These are phyloP conservation scores for Melampsora occidentalis DNA, from an alignment of 1,284 basidiomycete genomes.

Conservation along the genomic window DNA sequence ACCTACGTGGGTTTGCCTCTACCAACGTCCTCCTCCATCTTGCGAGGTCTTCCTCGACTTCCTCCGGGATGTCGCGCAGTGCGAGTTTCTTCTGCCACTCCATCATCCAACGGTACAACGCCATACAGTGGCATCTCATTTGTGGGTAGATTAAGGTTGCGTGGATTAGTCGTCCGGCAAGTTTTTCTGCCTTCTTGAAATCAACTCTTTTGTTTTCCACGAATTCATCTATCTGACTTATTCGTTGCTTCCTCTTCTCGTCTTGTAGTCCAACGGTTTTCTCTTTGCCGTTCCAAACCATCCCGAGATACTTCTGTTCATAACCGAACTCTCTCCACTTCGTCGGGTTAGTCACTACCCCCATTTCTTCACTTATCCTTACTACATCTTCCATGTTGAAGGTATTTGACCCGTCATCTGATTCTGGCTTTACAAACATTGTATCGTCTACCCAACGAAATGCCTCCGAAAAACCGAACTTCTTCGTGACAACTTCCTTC, in stretches of 20 bases:
- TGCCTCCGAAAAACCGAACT: not conserved
- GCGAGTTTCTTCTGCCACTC: not conserved
- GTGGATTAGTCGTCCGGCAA: not conserved
- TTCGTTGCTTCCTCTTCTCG: not conserved
- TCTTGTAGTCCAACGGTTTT: not conserved
- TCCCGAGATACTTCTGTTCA: too few relatives aligned
- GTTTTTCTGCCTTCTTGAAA: not conserved
- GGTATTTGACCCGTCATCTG: too few relatives aligned
- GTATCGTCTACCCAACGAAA: slow-evolving; percentile 22
- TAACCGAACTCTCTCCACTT: not conserved
- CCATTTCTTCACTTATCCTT: not conserved
- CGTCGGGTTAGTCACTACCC: not conserved
- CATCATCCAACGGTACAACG: not conserved
- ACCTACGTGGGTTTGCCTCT: too few relatives aligned
- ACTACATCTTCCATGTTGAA: not conserved
- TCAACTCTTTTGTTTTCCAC: not conserved
- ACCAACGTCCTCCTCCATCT: too few relatives aligned
- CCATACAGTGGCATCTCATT: not conserved
- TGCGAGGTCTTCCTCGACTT: too few relatives aligned
- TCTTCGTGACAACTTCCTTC: not conserved
- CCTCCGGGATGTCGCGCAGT: too few relatives aligned
- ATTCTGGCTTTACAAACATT: not conserved
- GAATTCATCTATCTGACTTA: not conserved
- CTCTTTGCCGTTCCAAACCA: not conserved
- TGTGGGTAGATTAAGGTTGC: not conserved